Evolutionary conservation across 2,329 filamentous ascomycete genomes (phyloP).

Genomic region (Periconia digitata): DNA sequence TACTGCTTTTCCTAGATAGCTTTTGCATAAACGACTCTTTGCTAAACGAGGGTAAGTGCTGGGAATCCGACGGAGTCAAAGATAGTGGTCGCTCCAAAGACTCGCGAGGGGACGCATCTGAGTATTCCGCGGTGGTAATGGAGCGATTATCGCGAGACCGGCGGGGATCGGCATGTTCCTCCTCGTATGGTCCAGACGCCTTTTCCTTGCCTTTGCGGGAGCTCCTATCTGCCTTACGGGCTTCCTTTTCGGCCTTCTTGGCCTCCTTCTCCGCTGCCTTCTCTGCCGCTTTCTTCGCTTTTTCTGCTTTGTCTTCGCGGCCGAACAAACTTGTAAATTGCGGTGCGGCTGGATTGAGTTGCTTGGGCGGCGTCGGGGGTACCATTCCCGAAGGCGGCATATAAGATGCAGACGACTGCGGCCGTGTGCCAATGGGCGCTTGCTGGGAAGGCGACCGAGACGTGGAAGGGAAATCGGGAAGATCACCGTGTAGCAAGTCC

Average conservation of each 20-base stretch:
- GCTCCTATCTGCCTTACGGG: conserved; percentile 31
- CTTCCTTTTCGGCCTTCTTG: conserved; percentile 30
- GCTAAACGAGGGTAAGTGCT: conserved; percentile 36
- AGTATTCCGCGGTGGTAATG: conserved; percentile 43
- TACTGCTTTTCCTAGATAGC: conserved; percentile 50
- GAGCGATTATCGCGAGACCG: conserved; percentile 48
- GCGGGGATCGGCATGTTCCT: conserved; percentile 36
- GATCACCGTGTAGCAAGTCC: conserved; percentile 53
- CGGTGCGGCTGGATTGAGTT: conserved; percentile 84
- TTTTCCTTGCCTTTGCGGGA: conserved; percentile 40
- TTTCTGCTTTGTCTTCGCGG: conserved; percentile 36
- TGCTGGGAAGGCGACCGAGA: conserved; percentile 55
- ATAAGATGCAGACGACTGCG: conserved; percentile 58
- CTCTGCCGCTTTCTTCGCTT: conserved; percentile 34
- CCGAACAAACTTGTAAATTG: conserved; percentile 75
- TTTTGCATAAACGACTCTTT: conserved; percentile 55
- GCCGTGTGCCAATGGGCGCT: conserved; percentile 78
- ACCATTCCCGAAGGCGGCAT: conserved; percentile 32
- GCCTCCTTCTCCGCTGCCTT: conserved; percentile 43
- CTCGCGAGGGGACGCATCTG: conserved; percentile 41
- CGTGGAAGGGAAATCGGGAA: conserved; percentile 51
- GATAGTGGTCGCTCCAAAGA: conserved; percentile 44
- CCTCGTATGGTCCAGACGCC: conserved; percentile 25
- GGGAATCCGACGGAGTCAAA: conserved; percentile 39
- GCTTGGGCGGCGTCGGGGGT: conserved; percentile 52